Percentiles rank a stretch among this genome's conserved stretches.
Conservation (phyloP, 768 basidiomycete species). For the Lactifluus hygrophoroides region DNA sequence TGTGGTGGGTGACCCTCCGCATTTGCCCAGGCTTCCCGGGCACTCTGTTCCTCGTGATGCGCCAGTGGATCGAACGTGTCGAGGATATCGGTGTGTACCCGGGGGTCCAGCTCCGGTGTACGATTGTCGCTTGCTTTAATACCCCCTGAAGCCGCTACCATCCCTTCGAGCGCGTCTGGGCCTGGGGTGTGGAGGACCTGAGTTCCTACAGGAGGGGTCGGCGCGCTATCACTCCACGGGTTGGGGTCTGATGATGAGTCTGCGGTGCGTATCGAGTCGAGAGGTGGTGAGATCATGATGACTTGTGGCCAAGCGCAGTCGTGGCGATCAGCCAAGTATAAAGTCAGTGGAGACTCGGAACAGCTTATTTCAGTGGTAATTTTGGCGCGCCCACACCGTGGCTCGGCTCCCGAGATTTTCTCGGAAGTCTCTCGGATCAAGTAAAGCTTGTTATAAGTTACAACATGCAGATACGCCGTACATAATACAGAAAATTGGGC, state of each 20-base stretch:
- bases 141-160: not conserved
- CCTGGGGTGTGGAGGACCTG: not conserved
- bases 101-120: not conserved
- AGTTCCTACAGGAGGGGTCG: not conserved
- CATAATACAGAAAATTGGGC: no score
- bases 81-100: slow-evolving; percentile 30
- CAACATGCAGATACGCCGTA: not conserved
- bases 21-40: slow-evolving; percentile 55
- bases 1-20: slow-evolving; percentile 59
- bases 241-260: not conserved
- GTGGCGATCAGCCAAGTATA: no score
- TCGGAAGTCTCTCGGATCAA: not conserved
- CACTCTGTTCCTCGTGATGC: slow-evolving; percentile 47
- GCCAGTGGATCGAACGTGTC: slow-evolving; percentile 63
- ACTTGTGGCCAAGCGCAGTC: not conserved
- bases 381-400: no score
- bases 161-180: not conserved
- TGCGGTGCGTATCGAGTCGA: not conserved
- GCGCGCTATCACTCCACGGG: slow-evolving; percentile 13
- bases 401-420: no score
- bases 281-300: not conserved
- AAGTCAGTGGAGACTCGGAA: no score
- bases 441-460: slow-evolving; percentile 3
- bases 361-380: no score
- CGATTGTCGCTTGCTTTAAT: not conserved